Evolutionary conservation across 2,329 filamentous ascomycete species (phyloP).

Genomic region (Fusarium tupiense): DNA sequence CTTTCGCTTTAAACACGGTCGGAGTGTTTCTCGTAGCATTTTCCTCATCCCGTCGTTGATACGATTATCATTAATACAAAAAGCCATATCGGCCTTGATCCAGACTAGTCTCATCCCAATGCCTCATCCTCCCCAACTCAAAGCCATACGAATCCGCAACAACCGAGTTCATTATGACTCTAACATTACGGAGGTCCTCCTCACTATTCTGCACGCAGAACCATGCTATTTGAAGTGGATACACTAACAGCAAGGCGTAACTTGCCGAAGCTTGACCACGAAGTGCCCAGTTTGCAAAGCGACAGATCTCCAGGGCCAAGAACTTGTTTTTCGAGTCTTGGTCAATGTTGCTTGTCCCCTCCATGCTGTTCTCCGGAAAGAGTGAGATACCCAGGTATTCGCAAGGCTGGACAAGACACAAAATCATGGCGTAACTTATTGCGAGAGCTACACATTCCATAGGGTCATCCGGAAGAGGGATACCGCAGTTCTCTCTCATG

Average conservation of each 20-base stretch:
- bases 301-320: constrained; percentile 13
- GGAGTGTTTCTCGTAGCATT: rapidly evolving
- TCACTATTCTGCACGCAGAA: constrained; percentile 1
- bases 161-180: constrained; percentile 9
- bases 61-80: not conserved
- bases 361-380: not conserved
- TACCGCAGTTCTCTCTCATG: not conserved
- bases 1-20: not conserved
- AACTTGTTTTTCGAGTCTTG: not conserved
- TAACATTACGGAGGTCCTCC: not conserved
- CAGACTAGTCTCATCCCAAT: constrained; percentile 1
- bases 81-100: constrained; percentile 8
- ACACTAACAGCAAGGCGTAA: constrained; percentile 6
- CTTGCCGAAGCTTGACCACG: not conserved
- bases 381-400: not conserved
- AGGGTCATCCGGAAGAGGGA: not conserved
- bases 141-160: constrained; percentile 20
- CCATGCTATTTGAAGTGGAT: constrained; percentile 25
- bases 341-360: not conserved
- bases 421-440: constrained; percentile 7
- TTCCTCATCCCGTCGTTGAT: rapidly evolving
- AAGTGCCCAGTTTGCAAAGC: constrained; percentile 5
- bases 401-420: constrained; percentile 17
- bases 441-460: constrained; percentile 14
- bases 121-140: constrained; percentile 18